phyloP scores from a whole-genome alignment of 2,329 filamentous ascomycete genomes.

The Pestalotiopsis sp. region DNA sequence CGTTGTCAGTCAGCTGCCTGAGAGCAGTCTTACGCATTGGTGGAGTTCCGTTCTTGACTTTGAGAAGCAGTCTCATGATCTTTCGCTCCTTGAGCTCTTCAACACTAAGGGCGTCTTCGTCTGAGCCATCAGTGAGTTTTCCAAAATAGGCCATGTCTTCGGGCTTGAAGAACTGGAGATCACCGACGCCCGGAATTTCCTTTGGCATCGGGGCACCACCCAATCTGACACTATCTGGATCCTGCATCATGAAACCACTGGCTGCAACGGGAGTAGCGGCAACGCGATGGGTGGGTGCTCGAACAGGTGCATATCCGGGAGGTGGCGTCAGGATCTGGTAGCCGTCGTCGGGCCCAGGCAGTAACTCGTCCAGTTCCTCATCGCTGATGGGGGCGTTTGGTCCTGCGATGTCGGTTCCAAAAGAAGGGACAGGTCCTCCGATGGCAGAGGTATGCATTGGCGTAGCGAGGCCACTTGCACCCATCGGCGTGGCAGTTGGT shows the following conservation, averaged over 20 bases:
- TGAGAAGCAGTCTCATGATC: conserved; percentile 94
- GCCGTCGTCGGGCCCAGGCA: conserved; percentile 84
- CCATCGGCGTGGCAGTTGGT: conserved; percentile 75
- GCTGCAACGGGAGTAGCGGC: conserved; percentile 73
- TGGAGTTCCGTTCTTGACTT: conserved; percentile 98
- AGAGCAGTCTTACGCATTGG: conserved; percentile 98
- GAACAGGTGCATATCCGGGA: conserved; percentile 84
- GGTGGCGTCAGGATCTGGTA: conserved; percentile 92
- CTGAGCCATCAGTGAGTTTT: conserved; percentile 90
- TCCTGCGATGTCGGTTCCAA: conserved; percentile 77
- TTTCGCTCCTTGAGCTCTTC: conserved; percentile 97
- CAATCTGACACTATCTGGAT: conserved; percentile 79
- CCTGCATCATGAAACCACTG: conserved; percentile 96
- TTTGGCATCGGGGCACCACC: conserved; percentile 90
- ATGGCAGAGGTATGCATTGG: conserved; percentile 73
- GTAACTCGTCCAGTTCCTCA: conserved; percentile 88
- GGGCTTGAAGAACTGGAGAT: conserved; percentile 96
- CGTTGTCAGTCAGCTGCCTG: conserved; percentile 96
- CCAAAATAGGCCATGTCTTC: conserved; percentile 99
- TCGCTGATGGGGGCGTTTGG: conserved; percentile 85
- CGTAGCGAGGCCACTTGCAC: conserved; percentile 72
- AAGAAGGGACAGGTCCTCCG: conserved; percentile 56
- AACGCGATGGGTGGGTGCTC: conserved; percentile 73
- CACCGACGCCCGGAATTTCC: conserved; percentile 93
- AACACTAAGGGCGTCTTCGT: conserved; percentile 88